Base-by-base conservation (phyloP, 1,139 yeast species). In the Hansenula sp. region DNA sequence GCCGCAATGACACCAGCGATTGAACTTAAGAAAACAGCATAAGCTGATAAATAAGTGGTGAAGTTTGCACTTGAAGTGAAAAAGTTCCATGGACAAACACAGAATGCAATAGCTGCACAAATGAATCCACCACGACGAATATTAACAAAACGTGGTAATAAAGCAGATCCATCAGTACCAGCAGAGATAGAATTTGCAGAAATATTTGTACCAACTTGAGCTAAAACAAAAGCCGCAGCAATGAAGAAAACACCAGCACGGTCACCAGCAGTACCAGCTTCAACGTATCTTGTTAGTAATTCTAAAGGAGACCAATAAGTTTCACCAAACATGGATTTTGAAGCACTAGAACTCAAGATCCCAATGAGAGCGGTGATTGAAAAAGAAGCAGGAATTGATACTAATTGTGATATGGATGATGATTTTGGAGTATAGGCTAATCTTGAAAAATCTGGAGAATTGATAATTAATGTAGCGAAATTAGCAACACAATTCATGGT, bases 121-220 rank as follows among this genome's bases (percentile, higher is more conserved):
- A 62, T 31, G 32, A 58, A 47, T 9, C 63, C 60, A 36, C 67
- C 66, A 37, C 68, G 47, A 44, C 67, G 53, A 32, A 65, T 64
- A 53, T 71, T 73, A 50, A 75, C 52, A 57, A 65, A 73, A 42
- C 73, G 62, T 10, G 85, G 84, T 40, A 75, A 61, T 50, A 77
- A 59, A 12, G 80, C 73, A 24, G 79, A 66, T 29, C 75, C 67
- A 54, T 79, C 84, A 20, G 80, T 77, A 36, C 81, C 81, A 50
- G 76, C 76, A 1, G 80, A 71, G 36, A 78, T 70, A 12, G 81
- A 75, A 57, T 79, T 79, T 29, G 83, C 82, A 20, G 79, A 70
- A 38, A 78, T 68, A 48, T 78, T 77, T 17, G 79, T 74, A 53
- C 79, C 79, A 51, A 76, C 65, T 50, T 73, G 79, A 18, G 79